phyloP scores from a whole-genome alignment of 2,329 filamentous ascomycete genomes.

The Talaromyces sp. region DNA sequence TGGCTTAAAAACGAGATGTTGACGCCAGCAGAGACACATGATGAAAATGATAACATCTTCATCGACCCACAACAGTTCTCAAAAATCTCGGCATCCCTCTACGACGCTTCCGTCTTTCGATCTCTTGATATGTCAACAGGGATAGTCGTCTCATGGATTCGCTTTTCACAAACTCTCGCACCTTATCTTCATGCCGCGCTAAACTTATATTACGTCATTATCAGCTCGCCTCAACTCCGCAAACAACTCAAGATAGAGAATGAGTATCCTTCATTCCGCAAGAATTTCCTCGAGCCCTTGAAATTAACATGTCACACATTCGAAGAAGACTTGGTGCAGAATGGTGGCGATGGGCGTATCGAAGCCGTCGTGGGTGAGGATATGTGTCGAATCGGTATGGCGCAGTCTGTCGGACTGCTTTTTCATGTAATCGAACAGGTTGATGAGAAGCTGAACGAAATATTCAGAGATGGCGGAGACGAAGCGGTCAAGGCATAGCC shows the following conservation, averaged over 20 bases:
- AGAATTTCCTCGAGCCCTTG: slow-evolving; percentile 32
- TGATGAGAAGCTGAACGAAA: slow-evolving; percentile 31
- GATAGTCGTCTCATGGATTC: slow-evolving; percentile 44
- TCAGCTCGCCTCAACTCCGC: slow-evolving; percentile 49
- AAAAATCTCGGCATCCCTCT: slow-evolving; percentile 50
- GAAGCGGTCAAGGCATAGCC: neutral
- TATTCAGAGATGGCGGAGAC: slow-evolving; percentile 25
- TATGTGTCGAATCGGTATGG: slow-evolving; percentile 33
- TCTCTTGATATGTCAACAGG: slow-evolving; percentile 36
- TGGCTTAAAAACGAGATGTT: slow-evolving; percentile 61
- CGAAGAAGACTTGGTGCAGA: slow-evolving; percentile 29
- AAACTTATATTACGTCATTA: slow-evolving; percentile 58
- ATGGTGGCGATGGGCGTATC: slow-evolving; percentile 38
- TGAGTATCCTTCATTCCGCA: slow-evolving; percentile 32
- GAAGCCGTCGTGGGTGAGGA: slow-evolving; percentile 34
- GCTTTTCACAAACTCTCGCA: slow-evolving; percentile 46
- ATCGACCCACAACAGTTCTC: slow-evolving; percentile 36
- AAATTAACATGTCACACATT: slow-evolving; percentile 31
- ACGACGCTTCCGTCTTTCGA: slow-evolving; percentile 46
- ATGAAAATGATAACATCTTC: slow-evolving; percentile 29
- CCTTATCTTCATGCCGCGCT: slow-evolving; percentile 54
- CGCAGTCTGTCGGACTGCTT: slow-evolving; percentile 34
- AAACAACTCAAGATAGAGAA: slow-evolving; percentile 45
- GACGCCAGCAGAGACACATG: slow-evolving; percentile 31
- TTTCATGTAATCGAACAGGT: slow-evolving; percentile 33